Evolutionary conservation across 1,284 basidiomycete species (phyloP).

Genomic region (Leccinum subatratum): DNA sequence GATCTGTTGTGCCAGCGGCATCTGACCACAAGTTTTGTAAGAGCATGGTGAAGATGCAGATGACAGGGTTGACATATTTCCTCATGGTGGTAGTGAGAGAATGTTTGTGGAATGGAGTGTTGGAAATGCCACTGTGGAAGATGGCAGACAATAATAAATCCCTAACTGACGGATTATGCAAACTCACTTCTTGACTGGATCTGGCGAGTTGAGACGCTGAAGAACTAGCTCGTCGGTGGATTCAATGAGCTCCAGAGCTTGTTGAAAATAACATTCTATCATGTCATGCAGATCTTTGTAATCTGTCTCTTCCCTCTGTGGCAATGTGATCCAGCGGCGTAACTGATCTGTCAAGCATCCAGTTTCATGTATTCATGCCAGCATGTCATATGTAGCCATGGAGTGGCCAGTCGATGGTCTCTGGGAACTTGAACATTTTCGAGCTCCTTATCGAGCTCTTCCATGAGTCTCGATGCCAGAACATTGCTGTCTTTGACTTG

Average conservation of each 20-base stretch:
- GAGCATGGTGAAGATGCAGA: background rate
- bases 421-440: background rate
- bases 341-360: background rate
- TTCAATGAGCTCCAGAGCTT: too few species aligned
- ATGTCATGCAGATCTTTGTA: background rate
- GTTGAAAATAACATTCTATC: too few species aligned
- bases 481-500: background rate
- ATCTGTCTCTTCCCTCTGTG: background rate
- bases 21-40: background rate
- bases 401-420: background rate
- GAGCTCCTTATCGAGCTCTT: background rate
- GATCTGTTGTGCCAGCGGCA: too few species aligned
- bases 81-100: background rate
- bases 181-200: too few species aligned
- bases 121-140: slow-evolving; percentile 11
- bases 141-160: too few species aligned
- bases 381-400: slow-evolving; percentile 7
- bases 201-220: too few species aligned
- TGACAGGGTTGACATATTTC: background rate
- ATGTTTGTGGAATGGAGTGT: slow-evolving; percentile 13
- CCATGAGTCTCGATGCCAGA: background rate
- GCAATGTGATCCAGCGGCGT: rapidly evolving
- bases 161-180: too few species aligned
- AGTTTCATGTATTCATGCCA: slow-evolving; percentile 10
- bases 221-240: too few species aligned